Evolutionary conservation across 129 eudicot species (phyloP).

Genomic region (Logfia minima): DNA sequence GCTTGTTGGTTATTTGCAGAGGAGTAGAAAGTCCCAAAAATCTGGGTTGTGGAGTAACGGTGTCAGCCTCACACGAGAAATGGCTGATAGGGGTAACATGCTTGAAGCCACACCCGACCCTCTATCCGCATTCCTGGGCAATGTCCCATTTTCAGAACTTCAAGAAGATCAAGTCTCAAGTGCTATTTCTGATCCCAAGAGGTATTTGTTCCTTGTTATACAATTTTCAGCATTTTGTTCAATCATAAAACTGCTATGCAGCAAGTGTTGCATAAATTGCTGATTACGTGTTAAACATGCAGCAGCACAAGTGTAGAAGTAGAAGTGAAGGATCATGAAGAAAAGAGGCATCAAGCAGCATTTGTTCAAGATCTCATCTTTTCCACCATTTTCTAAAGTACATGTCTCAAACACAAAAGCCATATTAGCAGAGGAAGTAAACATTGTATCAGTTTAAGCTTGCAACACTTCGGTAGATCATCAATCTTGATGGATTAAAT

Average conservation of each 20-base stretch:
- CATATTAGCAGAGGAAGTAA: slow-evolving; percentile 29
- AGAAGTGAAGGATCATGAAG: slow-evolving; percentile 47
- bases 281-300: slow-evolving; percentile 24
- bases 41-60: slow-evolving; percentile 59
- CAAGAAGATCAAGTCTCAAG: slow-evolving; percentile 35
- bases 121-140: slow-evolving; percentile 60
- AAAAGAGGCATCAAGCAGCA: slow-evolving; percentile 47
- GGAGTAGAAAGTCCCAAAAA: slow-evolving; percentile 62
- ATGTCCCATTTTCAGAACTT: slow-evolving; percentile 39
- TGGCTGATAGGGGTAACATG: slow-evolving; percentile 26
- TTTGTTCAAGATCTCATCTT: slow-evolving; percentile 51
- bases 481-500: slow-evolving; percentile 25
- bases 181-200: slow-evolving; percentile 39
- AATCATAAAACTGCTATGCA: too few species aligned
- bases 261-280: slow-evolving; percentile 1
- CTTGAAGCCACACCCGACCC: slow-evolving; percentile 72
- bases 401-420: slow-evolving; percentile 19
- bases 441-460: slow-evolving; percentile 29
- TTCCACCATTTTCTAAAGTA: slow-evolving; percentile 51
- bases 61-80: slow-evolving; percentile 41
- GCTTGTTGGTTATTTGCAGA: slow-evolving; percentile 37
- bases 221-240: not conserved
- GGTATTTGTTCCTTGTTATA: slow-evolving; percentile 33
- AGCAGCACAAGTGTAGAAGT: slow-evolving; percentile 33
- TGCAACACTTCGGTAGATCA: slow-evolving; percentile 20